Evolutionary conservation across 2,329 filamentous ascomycete genomes (phyloP).

Genomic region (Penicillium sp.): DNA sequence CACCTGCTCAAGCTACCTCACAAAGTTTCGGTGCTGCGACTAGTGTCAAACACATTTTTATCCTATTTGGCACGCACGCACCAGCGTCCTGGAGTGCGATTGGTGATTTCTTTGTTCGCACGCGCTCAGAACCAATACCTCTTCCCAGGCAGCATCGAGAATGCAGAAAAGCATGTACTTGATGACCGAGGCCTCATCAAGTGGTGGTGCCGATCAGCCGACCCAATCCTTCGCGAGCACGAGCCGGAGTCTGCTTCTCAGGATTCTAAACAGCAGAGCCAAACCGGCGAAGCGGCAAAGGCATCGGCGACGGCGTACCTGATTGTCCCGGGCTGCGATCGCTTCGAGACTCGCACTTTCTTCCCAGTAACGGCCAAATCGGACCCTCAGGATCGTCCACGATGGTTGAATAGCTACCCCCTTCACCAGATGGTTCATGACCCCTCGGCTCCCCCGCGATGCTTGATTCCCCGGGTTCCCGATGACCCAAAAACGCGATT

Average conservation of each 20-base stretch:
- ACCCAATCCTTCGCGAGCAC: constrained; percentile 68
- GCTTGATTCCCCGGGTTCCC: constrained; percentile 85
- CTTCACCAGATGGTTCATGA: constrained; percentile 73
- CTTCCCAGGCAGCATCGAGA: constrained; percentile 88
- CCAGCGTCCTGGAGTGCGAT: constrained; percentile 66
- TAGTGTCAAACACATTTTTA: constrained; percentile 75
- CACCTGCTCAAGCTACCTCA: constrained; percentile 65
- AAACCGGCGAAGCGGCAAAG: constrained; percentile 34
- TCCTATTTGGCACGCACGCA: constrained; percentile 72
- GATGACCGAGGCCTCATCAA: constrained; percentile 87
- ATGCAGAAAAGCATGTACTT: constrained; percentile 83
- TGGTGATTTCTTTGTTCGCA: constrained; percentile 88
- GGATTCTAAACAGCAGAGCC: constrained; percentile 34
- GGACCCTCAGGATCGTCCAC: constrained; percentile 42
- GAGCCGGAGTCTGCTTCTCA: constrained; percentile 45
- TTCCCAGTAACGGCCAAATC: constrained; percentile 61
- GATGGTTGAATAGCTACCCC: constrained; percentile 68
- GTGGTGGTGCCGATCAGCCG: constrained; percentile 92
- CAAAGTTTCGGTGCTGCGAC: constrained; percentile 69
- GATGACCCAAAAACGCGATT: constrained; percentile 95
- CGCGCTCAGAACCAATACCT: constrained; percentile 91
- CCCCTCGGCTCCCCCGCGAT: constrained; percentile 73
- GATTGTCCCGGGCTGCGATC: constrained; percentile 83
- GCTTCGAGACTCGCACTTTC: constrained; percentile 78
- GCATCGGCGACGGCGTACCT: constrained; percentile 73